These are phyloP conservation scores for Erodium chrysanthum DNA, from an alignment of 441 rosid genomes.

Conservation along the genomic window DNA sequence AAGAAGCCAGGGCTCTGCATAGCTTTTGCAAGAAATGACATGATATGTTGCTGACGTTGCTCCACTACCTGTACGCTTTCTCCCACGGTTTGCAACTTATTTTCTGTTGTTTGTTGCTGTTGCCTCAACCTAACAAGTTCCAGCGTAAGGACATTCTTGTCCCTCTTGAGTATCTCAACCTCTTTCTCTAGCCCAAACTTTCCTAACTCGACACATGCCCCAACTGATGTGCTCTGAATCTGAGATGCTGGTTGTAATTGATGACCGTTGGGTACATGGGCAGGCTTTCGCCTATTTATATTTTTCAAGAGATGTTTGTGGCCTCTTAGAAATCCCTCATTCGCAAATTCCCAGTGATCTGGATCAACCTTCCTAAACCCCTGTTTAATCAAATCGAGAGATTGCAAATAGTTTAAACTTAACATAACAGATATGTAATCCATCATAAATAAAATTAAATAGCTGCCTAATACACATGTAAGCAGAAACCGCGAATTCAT, in stretches of 20 bases:
- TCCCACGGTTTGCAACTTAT: constrained; percentile 52
- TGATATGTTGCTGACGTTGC: constrained; percentile 58
- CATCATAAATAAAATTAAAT: neutral
- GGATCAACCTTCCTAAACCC: constrained; percentile 54
- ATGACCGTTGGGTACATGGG: constrained; percentile 27
- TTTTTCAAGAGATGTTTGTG: constrained; percentile 56
- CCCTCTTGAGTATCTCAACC: constrained; percentile 44
- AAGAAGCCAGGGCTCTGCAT: constrained; percentile 44
- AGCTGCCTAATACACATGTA: neutral
- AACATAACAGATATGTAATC: neutral
- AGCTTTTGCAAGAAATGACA: constrained; percentile 59
- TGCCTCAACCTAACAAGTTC: constrained; percentile 66
- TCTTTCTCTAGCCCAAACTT: constrained; percentile 56
- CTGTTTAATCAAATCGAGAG: constrained; percentile 30
- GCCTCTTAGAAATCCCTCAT: constrained; percentile 69
- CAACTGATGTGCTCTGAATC: constrained; percentile 40
- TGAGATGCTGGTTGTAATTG: constrained; percentile 45
- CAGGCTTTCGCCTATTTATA: constrained; percentile 48
- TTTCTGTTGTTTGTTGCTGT: constrained; percentile 56
- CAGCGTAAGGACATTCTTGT: constrained; percentile 45
- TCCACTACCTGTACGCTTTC: constrained; percentile 52
- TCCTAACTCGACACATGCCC: constrained; percentile 48
- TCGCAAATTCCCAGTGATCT: constrained; percentile 78
- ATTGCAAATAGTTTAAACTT: neutral
- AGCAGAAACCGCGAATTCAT: neutral